Base-by-base conservation (phyloP, 306 rosid species). In the Trifolium subterraneum region DNA sequence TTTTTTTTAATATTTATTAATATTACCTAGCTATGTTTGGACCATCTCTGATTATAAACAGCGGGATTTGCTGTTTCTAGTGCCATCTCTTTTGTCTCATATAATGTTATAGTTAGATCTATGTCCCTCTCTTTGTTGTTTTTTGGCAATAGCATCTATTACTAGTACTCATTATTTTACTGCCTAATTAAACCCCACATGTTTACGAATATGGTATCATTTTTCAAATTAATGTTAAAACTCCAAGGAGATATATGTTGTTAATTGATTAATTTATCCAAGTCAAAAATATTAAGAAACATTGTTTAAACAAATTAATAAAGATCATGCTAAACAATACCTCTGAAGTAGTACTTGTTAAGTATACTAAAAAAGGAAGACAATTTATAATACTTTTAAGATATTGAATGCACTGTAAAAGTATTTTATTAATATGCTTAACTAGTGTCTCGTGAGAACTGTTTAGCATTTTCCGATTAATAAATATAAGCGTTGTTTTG, bases 161-260 rank as follows among this genome's bases (percentile, higher is more conserved):
- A 27, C 31, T 27, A 27, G 4, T 27, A 27, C 33, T 29, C 33
- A 29, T 29, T 29, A 29, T 55, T 52, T 52, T 52, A 52, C 29
- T 52, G 29, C 60, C 29, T 52, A 52, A 52, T 52, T 52, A 52
- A 52, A 10, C 60, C 60, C 60, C 27, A 52, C 60, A 52, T 56
- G 63, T 56, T 56, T 56, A 13, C 4, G 2, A 59, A 59, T 59
- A 59, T 25, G 29, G 29, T 14, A 13, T 55, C 19, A 14, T 25
- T 25, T 58, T 12, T 23, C 56, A 16, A 50, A 16, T 50, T 50
- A 7, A 50, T 50, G 56, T 50, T 50, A 16, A 50, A 50, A 15
- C 52, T 16, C 56, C 56, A 50, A 50, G 10, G 22, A 50, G 10
- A 56, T 5, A 16, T 51, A 20, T 8, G 29, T 36, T 36, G 39